Conservation (phyloP, 306 rosid species). For the Coriaria nepalensis region DNA sequence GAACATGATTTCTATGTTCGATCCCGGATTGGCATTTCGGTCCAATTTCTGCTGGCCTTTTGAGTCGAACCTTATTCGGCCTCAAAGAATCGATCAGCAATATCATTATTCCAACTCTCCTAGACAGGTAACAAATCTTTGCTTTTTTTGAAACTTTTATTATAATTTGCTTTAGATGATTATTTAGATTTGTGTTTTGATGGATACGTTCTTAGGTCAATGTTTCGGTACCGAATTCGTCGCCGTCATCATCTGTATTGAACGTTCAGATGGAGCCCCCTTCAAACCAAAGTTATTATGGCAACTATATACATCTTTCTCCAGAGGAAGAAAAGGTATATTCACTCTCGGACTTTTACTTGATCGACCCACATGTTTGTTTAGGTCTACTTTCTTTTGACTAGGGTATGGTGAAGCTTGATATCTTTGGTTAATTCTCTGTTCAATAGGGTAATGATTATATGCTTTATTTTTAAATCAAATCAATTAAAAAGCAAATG, state of each 20-base stretch:
- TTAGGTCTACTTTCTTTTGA: background rate
- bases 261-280: slow-evolving; percentile 77
- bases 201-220: slow-evolving; percentile 39
- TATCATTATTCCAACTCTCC: slow-evolving; percentile 24
- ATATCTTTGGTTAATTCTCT: background rate
- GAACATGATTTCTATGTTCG: slow-evolving; percentile 20
- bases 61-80: slow-evolving; percentile 31
- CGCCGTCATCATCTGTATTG: slow-evolving; percentile 29
- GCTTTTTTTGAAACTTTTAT: background rate
- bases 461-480: too few relatives aligned
- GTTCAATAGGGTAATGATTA: too few relatives aligned
- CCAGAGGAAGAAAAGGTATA: slow-evolving; percentile 44
- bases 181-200: slow-evolving; percentile 5
- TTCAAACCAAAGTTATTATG: slow-evolving; percentile 80
- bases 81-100: slow-evolving; percentile 29
- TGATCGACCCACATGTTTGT: background rate
- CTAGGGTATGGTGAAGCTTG: background rate
- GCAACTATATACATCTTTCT: slow-evolving; percentile 20
- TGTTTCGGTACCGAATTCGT: slow-evolving; percentile 31
- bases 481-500: too few relatives aligned
- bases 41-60: slow-evolving; percentile 23
- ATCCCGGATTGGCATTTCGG: slow-evolving; percentile 30
- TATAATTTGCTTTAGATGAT: background rate
- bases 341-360: slow-evolving; percentile 2
- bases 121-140: slow-evolving; percentile 30